Evolutionary conservation across 2,329 filamentous ascomycete species (phyloP).

Genomic region (Hyphodiscus sp.): DNA sequence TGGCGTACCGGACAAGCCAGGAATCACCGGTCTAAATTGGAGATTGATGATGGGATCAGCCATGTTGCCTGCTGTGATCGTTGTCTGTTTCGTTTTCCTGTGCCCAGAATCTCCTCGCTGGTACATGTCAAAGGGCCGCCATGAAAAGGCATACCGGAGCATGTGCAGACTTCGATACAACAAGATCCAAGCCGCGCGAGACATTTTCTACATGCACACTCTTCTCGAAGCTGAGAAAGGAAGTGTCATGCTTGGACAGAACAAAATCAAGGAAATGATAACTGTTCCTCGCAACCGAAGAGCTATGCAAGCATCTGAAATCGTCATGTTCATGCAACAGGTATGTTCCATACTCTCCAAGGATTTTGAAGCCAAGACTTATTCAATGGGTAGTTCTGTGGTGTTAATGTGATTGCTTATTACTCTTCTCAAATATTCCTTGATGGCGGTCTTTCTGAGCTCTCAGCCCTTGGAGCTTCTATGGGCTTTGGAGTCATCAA

Average conservation of each 20-base stretch:
- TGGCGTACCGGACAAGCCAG: constrained; percentile 42
- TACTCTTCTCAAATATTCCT: constrained; percentile 57
- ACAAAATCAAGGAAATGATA: constrained; percentile 49
- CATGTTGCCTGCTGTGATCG: constrained; percentile 53
- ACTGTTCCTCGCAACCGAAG: constrained; percentile 56
- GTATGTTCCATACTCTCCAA: constrained; percentile 25
- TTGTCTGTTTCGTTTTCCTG: constrained; percentile 38
- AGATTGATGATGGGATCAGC: constrained; percentile 61
- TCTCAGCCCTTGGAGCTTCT: constrained; percentile 50
- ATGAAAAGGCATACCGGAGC: constrained; percentile 41
- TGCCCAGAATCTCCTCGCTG: constrained; percentile 44
- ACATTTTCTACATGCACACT: constrained; percentile 50
- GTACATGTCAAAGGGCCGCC: constrained; percentile 43
- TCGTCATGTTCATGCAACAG: constrained; percentile 65
- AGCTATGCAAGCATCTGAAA: constrained; percentile 52
- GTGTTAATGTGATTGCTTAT: constrained; percentile 51
- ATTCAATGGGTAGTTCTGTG: constrained; percentile 33
- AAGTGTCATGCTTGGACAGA: constrained; percentile 42
- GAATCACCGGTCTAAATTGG: constrained; percentile 56
- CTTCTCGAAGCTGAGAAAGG: constrained; percentile 51
- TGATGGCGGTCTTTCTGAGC: constrained; percentile 44
- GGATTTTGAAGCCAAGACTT: background rate
- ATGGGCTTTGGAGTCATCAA: constrained; percentile 61
- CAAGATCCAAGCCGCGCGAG: constrained; percentile 48
- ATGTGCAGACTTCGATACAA: constrained; percentile 42